Evolutionary conservation across 805 yeast genomes (phyloP), one percentile per base, ranked within the genome.

Genomic region (Pichia gijzeniarum): DNA sequence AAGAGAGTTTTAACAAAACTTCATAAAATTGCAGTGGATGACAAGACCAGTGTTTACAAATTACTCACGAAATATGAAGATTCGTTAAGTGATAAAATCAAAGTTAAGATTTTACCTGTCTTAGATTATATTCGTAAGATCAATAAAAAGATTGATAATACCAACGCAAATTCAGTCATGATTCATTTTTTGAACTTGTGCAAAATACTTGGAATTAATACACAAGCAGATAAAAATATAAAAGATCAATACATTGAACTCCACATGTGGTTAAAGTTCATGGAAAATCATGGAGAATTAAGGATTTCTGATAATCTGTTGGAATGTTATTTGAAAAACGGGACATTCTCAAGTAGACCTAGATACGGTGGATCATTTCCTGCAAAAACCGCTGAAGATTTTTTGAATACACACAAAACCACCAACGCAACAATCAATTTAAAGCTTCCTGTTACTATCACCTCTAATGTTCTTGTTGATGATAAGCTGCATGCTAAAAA

Each of bases 61-160:
- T 41, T 45, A 17, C 34, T 45, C 14, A 20, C 25, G 2, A 45
- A 45, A 25, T 45, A 45, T 30, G 38, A 41, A 32, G 45, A 35
- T 30, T 28, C 48, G 4, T 32, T 45, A 4, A 40, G 41, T 40
- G 34, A 36, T 5, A 40, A 37, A 40, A 37, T 35, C 3, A 41
- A 32, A 18, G 17, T 16, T 1, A 40, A 31, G 25, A 9, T 45
- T 9, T 12, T 41, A 14, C 48, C 48, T 3, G 32, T 45, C 25
- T 4, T 45, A 13, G 31, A 45, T 5, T 41, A 40, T 28, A 25
- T 45, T 5, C 14, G 31, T 14, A 16, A 20, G n/a, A 30, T 44
- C 16, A 31, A 39, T 9, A 14, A 21, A 4, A 44, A 28, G 9
- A 17, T 44, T 10, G 40, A 39, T n/a, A 44, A 28, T 28, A 32